These are phyloP conservation scores for Pythium apleroticum DNA, from an alignment of 352 stramenopile genomes.

Conservation along the genomic window DNA sequence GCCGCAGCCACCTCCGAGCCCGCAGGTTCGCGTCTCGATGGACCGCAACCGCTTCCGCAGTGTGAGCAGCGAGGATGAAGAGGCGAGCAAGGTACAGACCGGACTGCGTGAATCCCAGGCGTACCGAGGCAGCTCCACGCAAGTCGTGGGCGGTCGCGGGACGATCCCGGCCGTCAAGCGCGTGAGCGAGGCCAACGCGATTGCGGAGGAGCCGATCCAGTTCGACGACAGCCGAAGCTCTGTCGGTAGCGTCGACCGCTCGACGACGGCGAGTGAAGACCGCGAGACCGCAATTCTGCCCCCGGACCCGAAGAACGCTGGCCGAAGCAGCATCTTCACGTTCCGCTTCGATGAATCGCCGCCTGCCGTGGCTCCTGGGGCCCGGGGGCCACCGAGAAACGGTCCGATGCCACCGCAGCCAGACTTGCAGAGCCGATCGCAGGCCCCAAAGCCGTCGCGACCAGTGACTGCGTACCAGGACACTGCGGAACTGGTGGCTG, in stretches of 20 bases:
- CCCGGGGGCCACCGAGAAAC: conserved; percentile 8
- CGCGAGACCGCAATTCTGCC: conserved; percentile 22
- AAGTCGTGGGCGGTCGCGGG: neutral
- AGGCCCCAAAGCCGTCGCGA: neutral
- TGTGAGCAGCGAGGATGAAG: conserved; percentile 7
- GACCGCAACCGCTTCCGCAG: conserved; percentile 19
- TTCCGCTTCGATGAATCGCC: conserved; percentile 13
- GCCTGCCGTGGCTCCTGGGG: neutral
- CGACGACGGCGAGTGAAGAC: conserved; percentile 1
- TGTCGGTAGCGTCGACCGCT: neutral
- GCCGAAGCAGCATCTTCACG: conserved; percentile 22
- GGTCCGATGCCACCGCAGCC: conserved; percentile 18
- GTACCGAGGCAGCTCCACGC: neutral
- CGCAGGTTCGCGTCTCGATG: conserved; percentile 20
- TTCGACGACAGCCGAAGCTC: conserved; percentile 17
- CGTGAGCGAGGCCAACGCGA: conserved; percentile 2
- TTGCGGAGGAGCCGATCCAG: neutral
- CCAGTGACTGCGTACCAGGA: neutral
- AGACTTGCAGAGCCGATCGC: conserved; percentile 4
- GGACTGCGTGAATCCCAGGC: neutral
- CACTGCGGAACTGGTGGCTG: conserved; percentile 12
- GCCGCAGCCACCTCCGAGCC: conserved; percentile 6
- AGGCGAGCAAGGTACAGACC: neutral
- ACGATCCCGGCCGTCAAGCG: conserved; percentile 10
- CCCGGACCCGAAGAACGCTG: conserved; percentile 12